Percentiles rank a stretch among this genome's conserved stretches.
These are phyloP conservation scores for Galerina marginata DNA, from an alignment of 768 basidiomycete species.

Conservation along the genomic window DNA sequence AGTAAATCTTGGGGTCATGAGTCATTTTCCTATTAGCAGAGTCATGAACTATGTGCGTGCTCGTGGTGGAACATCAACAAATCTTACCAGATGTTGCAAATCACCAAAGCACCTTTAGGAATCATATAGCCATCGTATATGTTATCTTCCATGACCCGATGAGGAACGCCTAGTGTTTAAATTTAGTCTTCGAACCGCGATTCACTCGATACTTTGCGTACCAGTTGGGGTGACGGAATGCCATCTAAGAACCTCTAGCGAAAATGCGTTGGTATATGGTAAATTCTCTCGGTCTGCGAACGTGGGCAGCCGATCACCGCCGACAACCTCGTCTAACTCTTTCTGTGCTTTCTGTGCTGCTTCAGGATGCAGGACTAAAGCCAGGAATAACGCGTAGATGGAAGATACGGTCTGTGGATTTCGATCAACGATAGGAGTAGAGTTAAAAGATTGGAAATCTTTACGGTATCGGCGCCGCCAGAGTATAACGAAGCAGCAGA, in stretches of 20 bases:
- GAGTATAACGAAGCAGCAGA: conserved; percentile 53
- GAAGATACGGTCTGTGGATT: conserved; percentile 42
- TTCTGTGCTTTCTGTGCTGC: conserved; percentile 43
- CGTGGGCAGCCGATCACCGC: conserved; percentile 44
- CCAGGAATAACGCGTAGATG: conserved; percentile 45
- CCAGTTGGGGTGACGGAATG: conserved; percentile 39
- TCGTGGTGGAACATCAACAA: too few relatives aligned
- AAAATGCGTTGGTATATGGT: conserved; percentile 46
- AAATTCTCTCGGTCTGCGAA: conserved; percentile 43
- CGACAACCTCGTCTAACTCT: conserved; percentile 49
- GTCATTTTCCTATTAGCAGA: conserved; percentile 39
- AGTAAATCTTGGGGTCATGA: conserved; percentile 40
- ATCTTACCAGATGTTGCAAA: conserved; percentile 55
- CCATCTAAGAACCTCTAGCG: conserved; percentile 44
- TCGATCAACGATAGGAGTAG: not conserved
- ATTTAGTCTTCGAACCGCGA: too few relatives aligned
- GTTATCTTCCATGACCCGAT: conserved; percentile 61
- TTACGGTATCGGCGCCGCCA: conserved; percentile 48
- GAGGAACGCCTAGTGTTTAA: conserved; percentile 47
- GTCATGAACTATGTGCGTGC: not conserved
- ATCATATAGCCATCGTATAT: conserved; percentile 65
- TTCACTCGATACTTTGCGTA: conserved; percentile 10
- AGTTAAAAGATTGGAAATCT: not conserved
- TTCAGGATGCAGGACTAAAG: conserved; percentile 44
- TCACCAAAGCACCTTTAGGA: conserved; percentile 59